Conservation (phyloP, 176 grass and related monocot genomes). For the Bonia amplexicaulis region DNA sequence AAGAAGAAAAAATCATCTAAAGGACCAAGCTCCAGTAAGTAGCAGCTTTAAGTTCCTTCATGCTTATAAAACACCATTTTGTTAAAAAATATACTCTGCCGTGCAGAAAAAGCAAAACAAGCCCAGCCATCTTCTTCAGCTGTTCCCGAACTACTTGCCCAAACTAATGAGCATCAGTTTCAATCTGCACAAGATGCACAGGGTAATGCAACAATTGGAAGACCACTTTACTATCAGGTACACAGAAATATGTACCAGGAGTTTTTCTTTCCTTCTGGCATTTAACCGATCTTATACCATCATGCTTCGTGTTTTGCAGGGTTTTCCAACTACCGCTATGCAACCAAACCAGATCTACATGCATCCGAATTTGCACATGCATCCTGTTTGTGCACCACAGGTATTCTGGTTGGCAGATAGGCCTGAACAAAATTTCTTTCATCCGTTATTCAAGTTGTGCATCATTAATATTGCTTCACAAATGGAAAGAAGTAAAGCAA, state of each 20-base stretch:
- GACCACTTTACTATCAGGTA: slow-evolving; percentile 74
- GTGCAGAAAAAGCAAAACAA: slow-evolving; percentile 52
- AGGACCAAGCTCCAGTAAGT: too few relatives aligned
- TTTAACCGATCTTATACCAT: slow-evolving; percentile 26
- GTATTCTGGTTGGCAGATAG: slow-evolving; percentile 32
- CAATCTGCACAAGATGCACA: slow-evolving; percentile 52
- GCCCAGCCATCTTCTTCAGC: slow-evolving; percentile 31
- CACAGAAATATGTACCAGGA: neutral
- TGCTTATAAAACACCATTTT: too few relatives aligned
- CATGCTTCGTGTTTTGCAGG: slow-evolving; percentile 32
- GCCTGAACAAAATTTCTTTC: neutral
- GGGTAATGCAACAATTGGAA: slow-evolving; percentile 55
- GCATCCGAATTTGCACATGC: slow-evolving; percentile 53
- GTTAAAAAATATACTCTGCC: neutral
- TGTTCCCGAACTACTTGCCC: slow-evolving; percentile 30
- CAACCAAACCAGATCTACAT: slow-evolving; percentile 63
- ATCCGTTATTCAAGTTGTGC: neutral
- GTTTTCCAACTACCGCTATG: slow-evolving; percentile 36
- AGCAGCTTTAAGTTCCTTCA: too few relatives aligned
- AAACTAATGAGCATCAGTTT: slow-evolving; percentile 54
- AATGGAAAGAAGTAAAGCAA: neutral
- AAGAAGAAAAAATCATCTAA: too few relatives aligned
- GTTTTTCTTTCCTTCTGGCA: slow-evolving; percentile 29
- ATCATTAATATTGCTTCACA: neutral
- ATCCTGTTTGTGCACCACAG: slow-evolving; percentile 67